phyloP scores from a whole-genome alignment of 148 eudicot species.

The Rhododendron ferrugineum region DNA sequence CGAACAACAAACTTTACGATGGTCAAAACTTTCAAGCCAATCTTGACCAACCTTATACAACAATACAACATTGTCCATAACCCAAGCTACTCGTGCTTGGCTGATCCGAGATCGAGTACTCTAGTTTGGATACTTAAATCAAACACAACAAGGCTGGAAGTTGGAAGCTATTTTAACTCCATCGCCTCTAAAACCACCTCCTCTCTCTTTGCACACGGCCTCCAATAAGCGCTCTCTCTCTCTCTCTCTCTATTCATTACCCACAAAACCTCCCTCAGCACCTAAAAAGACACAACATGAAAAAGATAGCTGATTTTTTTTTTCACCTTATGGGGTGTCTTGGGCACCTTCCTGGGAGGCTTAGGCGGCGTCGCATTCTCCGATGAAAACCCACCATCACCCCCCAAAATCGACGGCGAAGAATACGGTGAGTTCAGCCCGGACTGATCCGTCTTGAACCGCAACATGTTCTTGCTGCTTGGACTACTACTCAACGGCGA shows the following conservation, averaged over 20 bases:
- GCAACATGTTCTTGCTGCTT: conserved; percentile 58
- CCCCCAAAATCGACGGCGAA: conserved; percentile 52
- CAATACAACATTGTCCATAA: neutral
- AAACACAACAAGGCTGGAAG: neutral
- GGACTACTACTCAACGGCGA: conserved; percentile 49
- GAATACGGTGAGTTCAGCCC: conserved; percentile 58
- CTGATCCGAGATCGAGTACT: neutral
- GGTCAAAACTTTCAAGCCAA: neutral
- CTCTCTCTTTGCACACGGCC: too few relatives aligned
- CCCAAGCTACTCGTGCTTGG: neutral
- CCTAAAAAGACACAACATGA: neutral
- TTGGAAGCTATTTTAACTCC: neutral
- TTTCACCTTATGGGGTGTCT: conserved; percentile 90
- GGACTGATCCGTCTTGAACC: conserved; percentile 78
- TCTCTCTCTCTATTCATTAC: too few relatives aligned
- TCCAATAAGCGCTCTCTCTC: too few relatives aligned
- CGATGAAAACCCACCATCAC: conserved; percentile 31
- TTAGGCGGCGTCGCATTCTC: conserved; percentile 69
- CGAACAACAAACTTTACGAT: neutral
- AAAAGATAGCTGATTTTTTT: neutral
- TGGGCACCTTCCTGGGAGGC: conserved; percentile 88
- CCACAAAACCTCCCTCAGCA: neutral
- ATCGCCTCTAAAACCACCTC: neutral
- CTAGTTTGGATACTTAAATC: neutral
- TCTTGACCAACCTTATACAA: neutral